Conservation (phyloP, 306 rosid genomes). For the Herpetospermum pedunculosum region DNA sequence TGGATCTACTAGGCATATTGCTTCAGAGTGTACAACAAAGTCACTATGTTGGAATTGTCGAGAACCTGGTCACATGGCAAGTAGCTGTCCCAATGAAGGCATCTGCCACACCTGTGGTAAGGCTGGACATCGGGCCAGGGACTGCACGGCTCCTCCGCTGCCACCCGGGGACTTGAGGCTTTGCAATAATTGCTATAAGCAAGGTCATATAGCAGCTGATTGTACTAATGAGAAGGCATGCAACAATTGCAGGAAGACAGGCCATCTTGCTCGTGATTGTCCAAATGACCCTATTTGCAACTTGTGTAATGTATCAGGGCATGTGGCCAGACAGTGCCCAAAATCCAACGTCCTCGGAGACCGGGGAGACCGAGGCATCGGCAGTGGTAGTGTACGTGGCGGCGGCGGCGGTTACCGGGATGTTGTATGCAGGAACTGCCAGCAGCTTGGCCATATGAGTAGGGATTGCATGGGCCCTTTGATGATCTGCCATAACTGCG, state of each 20-base stretch:
- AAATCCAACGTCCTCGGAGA: conserved; percentile 51
- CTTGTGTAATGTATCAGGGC: conserved; percentile 91
- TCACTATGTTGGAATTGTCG: conserved; percentile 97
- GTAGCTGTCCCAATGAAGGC: conserved; percentile 84
- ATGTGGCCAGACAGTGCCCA: conserved; percentile 85
- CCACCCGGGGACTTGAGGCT: conserved; percentile 88
- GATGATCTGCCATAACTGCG: conserved; percentile 95
- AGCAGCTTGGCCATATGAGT: conserved; percentile 90
- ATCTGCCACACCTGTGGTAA: conserved; percentile 97
- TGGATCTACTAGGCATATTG: conserved; percentile 57
- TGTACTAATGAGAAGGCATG: conserved; percentile 99
- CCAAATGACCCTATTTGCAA: conserved; percentile 91
- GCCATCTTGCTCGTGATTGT: conserved; percentile 97
- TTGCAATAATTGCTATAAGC: conserved; percentile 98
- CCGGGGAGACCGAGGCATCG: conserved; percentile 20
- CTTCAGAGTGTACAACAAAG: conserved; percentile 89
- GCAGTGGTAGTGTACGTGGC: conserved; percentile 24
- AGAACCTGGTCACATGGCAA: conserved; percentile 97
- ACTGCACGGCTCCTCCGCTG: conserved; percentile 70
- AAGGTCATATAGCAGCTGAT: conserved; percentile 93
- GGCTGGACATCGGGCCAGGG: conserved; percentile 91
- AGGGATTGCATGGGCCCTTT: conserved; percentile 96
- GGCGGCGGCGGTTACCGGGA: conserved; percentile 46
- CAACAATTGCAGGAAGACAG: conserved; percentile 94
- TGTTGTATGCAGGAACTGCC: conserved; percentile 81